phyloP scores from a whole-genome alignment of 2,329 filamentous ascomycete genomes.

The Monosporascus ibericus region DNA sequence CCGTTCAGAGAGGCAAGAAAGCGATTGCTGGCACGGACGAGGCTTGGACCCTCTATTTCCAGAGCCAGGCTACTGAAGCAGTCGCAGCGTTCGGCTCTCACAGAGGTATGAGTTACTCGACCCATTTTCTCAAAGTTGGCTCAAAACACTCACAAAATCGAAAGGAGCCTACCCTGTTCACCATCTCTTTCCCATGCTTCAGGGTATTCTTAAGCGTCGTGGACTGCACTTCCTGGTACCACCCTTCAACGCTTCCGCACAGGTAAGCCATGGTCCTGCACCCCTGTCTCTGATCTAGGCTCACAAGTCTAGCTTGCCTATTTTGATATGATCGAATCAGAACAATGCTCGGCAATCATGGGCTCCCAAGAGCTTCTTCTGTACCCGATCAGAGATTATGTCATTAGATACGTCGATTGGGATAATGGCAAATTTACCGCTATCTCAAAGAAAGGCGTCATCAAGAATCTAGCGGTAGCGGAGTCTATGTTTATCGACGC shows the following conservation, averaged over 20 bases:
- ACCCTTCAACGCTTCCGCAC: conserved; percentile 80
- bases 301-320: conserved; percentile 61
- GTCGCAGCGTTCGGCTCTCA: conserved; percentile 77
- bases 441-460: conserved; percentile 61
- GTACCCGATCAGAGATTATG: conserved; percentile 73
- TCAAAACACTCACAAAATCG: conserved; percentile 6
- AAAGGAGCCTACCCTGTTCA: conserved; percentile 65
- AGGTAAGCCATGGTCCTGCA: conserved; percentile 48
- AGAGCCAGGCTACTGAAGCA: conserved; percentile 70
- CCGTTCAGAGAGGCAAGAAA: conserved; percentile 55
- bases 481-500: conserved; percentile 78
- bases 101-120: conserved; percentile 49
- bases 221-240: conserved; percentile 73
- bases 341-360: conserved; percentile 70
- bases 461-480: conserved; percentile 59
- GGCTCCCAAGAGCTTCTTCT: conserved; percentile 80
- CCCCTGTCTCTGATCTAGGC: conserved; percentile 13
- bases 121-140: background rate
- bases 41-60: conserved; percentile 84
- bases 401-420: conserved; percentile 64
- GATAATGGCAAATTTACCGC: conserved; percentile 57
- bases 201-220: conserved; percentile 63
- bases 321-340: conserved; percentile 61
- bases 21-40: conserved; percentile 67
- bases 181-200: conserved; percentile 70